Conservation (phyloP, 768 basidiomycete species). For the Suillus weaverae region DNA sequence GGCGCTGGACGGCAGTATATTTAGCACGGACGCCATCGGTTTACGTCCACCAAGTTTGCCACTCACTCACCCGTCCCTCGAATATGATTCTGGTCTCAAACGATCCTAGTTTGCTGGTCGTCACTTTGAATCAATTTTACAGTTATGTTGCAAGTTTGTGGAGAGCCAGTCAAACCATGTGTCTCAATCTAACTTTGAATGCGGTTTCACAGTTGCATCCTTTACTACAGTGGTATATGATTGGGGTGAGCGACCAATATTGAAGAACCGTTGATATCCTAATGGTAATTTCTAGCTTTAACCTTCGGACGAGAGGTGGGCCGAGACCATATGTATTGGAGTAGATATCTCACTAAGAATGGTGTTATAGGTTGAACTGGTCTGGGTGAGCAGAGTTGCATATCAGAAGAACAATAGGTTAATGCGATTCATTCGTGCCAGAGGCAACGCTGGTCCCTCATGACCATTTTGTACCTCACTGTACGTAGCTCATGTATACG, state of each 20-base stretch:
- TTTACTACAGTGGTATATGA: conserved; percentile 1
- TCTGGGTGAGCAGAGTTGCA: not conserved
- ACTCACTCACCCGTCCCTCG: not conserved
- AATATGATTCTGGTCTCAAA: not conserved
- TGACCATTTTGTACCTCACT: not conserved
- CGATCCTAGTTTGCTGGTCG: not conserved
- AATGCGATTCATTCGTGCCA: not conserved
- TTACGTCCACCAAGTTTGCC: not conserved
- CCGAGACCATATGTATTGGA: not conserved
- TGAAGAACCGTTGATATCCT: not conserved
- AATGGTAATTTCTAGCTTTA: not conserved
- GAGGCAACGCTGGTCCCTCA: not conserved
- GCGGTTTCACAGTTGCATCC: not conserved
- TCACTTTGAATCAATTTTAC: not conserved
- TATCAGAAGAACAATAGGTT: not conserved
- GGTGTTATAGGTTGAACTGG: not conserved
- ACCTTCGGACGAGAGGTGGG: not conserved
- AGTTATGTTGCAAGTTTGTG: not conserved
- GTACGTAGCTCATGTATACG: not conserved
- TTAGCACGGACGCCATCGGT: not conserved
- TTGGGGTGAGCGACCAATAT: not conserved
- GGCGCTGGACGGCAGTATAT: not conserved
- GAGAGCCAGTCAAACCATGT: not conserved
- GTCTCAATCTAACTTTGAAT: not conserved
- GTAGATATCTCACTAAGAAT: not conserved